Base-by-base conservation (phyloP, 2,329 filamentous ascomycete species). In the Huntiella moniliformis region DNA sequence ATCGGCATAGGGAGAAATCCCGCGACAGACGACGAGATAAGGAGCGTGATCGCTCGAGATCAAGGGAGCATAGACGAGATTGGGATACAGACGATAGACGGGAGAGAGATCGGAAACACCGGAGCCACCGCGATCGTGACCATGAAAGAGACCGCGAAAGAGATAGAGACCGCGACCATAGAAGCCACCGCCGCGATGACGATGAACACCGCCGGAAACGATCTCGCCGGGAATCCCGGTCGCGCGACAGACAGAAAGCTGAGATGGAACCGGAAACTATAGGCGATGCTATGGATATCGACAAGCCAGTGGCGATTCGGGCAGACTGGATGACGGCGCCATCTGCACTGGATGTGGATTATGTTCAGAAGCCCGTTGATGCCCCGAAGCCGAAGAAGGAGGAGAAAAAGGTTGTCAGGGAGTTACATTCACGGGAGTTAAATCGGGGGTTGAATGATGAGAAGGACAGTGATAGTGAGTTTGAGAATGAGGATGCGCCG, bases 241-340 rank as follows among this genome's bases (percentile, higher is more conserved):
- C 41, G 11, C 41, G 31, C 13, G 33, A 33, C 11, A 35, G 35
- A 15, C 8, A 8, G 41, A 43, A 43, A 18, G 12, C 38, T 2
- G 15, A 12, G 5, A 15, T 18, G 22, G 22, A 28, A 22, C 6
- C 17, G 38, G 17, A 17, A 28, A 7, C 38, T 11, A 5, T 11
- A 6, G 16, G 18, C 5, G 16, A 28, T 28, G 18, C 38, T 13
- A 16, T n/a, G 16, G 38, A 28, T 33, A 4, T 60, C 56, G 49
- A 57, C 61, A 18, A 16, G n/a, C 1, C 55, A 78, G 31, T 71
- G 77, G 53, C 15, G 15, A 28, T 32, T 38, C 75, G 92, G 52
- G 91, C 96, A 60, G 74, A 81, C 0, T 98, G 92, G 87, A 98
- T 98, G 91, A 79, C 86, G 50, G 80, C 80, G 0, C 86, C 88